These are phyloP conservation scores for Cladosporium sp. DNA, from an alignment of 2,329 filamentous ascomycete species.

Conservation along the genomic window DNA sequence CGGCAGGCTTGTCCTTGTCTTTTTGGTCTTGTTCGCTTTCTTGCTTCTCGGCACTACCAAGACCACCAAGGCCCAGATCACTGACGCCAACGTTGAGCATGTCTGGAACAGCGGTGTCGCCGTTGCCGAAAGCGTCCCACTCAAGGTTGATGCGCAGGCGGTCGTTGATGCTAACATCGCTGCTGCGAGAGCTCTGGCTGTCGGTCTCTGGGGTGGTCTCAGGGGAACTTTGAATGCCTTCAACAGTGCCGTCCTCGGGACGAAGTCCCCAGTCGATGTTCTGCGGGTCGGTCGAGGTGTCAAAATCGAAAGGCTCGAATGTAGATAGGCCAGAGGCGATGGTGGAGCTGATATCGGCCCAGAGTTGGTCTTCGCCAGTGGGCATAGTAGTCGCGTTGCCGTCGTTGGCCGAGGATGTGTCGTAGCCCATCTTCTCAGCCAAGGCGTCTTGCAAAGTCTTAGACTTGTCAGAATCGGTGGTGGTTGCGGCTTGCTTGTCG, in stretches of 20 bases:
- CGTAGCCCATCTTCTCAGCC: conserved; percentile 25
- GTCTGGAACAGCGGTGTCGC: conserved; percentile 25
- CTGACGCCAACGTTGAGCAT: conserved; percentile 10
- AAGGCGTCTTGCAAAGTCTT: conserved; percentile 28
- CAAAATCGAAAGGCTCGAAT: conserved; percentile 6
- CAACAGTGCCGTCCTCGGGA: conserved; percentile 12
- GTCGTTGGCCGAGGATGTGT: conserved; percentile 2
- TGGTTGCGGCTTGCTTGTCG: conserved; percentile 19
- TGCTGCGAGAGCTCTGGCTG: conserved; percentile 33
- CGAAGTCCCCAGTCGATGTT: conserved; percentile 20
- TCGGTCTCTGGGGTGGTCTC: conserved; percentile 24
- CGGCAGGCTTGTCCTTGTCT: background rate
- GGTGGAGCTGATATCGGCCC: conserved; percentile 17
- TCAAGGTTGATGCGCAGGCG: conserved; percentile 36
- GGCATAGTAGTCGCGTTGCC: background rate
- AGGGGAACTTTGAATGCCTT: conserved; percentile 17
- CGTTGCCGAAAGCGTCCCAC: conserved; percentile 28
- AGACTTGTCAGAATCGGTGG: conserved; percentile 19
- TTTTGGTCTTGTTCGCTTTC: background rate
- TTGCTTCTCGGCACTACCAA: background rate
- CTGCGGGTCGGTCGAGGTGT: conserved; percentile 2
- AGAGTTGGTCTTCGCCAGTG: background rate
- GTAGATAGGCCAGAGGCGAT: conserved; percentile 23
- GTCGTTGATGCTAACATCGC: conserved; percentile 41
- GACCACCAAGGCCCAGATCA: conserved; percentile 2